Conservation (phyloP, 1,284 basidiomycete genomes). For the Ganoderma resinaceum region DNA sequence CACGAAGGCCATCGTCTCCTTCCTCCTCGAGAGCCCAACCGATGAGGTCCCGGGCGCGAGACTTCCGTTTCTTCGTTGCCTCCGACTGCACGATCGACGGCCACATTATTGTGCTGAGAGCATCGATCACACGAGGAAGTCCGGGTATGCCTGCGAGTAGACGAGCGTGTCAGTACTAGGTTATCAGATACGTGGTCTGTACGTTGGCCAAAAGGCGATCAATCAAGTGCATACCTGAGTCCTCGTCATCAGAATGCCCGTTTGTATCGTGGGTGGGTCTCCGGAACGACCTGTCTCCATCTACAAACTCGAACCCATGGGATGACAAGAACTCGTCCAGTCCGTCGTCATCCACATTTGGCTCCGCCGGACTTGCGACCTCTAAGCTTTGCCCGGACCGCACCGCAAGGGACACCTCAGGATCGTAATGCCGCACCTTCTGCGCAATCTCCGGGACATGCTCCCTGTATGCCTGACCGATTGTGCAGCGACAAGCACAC, state of each 20-base stretch:
- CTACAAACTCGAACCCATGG: slow-evolving; percentile 78
- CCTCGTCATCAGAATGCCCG: slow-evolving; percentile 37
- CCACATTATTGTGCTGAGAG: slow-evolving; percentile 87
- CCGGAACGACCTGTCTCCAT: slow-evolving; percentile 42
- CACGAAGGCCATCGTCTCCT: slow-evolving; percentile 43
- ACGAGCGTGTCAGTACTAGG: background rate
- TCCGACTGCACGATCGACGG: slow-evolving; percentile 65
- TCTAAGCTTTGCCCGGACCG: slow-evolving; percentile 42
- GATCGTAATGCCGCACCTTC: slow-evolving; percentile 55
- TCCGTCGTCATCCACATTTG: slow-evolving; percentile 50
- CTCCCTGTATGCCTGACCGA: slow-evolving; percentile 56
- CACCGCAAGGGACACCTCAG: slow-evolving; percentile 77
- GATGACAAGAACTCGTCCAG: slow-evolving; percentile 70
- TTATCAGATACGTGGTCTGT: background rate
- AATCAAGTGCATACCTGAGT: slow-evolving; percentile 30
- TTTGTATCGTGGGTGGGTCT: slow-evolving; percentile 35
- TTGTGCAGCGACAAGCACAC: slow-evolving; percentile 6
- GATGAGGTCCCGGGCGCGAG: slow-evolving; percentile 41
- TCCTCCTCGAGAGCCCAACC: slow-evolving; percentile 45
- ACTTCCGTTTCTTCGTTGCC: slow-evolving; percentile 39
- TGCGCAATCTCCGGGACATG: slow-evolving; percentile 57
- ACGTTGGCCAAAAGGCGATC: background rate
- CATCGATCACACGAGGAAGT: slow-evolving; percentile 74
- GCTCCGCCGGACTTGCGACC: slow-evolving; percentile 28
- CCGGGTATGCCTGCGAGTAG: slow-evolving; percentile 56